Base-by-base conservation (phyloP, 345 rosid species). In the Cardamine resedifolia region DNA sequence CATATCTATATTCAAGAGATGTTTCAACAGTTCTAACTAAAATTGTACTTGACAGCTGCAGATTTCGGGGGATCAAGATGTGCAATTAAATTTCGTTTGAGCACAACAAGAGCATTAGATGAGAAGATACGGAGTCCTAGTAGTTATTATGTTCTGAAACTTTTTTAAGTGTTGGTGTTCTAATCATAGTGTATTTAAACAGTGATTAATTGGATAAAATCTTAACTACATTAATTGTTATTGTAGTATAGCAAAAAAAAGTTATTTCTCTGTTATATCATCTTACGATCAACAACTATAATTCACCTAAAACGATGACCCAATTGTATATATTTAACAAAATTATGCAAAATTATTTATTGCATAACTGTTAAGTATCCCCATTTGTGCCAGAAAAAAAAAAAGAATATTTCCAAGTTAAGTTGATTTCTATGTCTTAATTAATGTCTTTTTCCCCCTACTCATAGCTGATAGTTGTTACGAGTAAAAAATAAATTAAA, bases 51-150 rank as follows among this genome's bases (percentile, higher is more conserved):
- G 62, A 63, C 43, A 60, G 75, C 34, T 62, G 63, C 55, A 28
- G 69, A 39, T 39, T 2, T 34, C 16, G 27, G 67, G 16, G 58
- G 27, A 60, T 71, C 33, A 64, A 15, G 19, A 48, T 52, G 59
- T 66, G 61, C 38, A 64, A 19, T 48, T 19, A 45, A 64, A 64
- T 19, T 19, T 64, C 28, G 28, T 20, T 51, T 30, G 19, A 41
- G 76, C 53, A 62, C 24, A 39, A 39, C 55, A 51, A 27, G 53
- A 61, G 53, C 68, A 61, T 4, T 50, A 39, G 61, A 51, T 51
- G 53, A 38, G 48, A 60, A 71, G 60, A 26, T 50, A 24, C 28
- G 9, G n/a, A n/a, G n/a, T n/a, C n/a, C n/a, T n/a, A n/a, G n/a
- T n/a, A n/a, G n/a, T n/a, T 49, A 26, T 26, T 19, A 34, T 60